phyloP scores from a whole-genome alignment of 2,329 filamentous ascomycete species.

The Fragosphaeria purpurea region DNA sequence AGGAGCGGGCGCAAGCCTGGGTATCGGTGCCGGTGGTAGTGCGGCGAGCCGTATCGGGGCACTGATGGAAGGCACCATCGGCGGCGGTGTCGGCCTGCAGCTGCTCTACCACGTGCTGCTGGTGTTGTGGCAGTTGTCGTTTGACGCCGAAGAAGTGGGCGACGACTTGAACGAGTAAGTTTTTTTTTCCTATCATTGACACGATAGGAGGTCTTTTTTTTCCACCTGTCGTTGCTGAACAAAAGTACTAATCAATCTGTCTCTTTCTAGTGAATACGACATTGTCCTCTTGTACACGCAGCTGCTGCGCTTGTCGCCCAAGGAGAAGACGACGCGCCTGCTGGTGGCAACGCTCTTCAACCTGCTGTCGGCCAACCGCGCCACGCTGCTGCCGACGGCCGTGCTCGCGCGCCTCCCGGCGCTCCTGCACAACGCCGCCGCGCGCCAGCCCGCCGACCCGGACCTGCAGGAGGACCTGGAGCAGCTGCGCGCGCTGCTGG shows the following conservation, averaged over 20 bases:
- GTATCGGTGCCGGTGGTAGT: background rate
- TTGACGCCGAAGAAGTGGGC: conserved; percentile 66
- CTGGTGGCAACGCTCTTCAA: conserved; percentile 84
- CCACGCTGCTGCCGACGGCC: conserved; percentile 71
- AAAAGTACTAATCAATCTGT: background rate
- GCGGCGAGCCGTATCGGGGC: conserved; percentile 18
- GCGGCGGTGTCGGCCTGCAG: conserved; percentile 83
- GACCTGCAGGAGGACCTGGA: conserved; percentile 55
- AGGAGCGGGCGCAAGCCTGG: too few species aligned
- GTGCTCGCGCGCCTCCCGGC: conserved; percentile 72
- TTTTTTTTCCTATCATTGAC: too few species aligned
- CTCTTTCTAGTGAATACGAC: conserved; percentile 65
- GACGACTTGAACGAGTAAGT: conserved; percentile 76
- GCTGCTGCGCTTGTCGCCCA: conserved; percentile 82
- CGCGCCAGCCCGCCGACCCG: conserved; percentile 53
- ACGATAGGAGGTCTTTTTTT: background rate
- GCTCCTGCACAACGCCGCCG: conserved; percentile 52
- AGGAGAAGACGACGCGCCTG: conserved; percentile 93
- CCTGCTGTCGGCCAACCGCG: conserved; percentile 59
- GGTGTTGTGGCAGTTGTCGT: conserved; percentile 93
- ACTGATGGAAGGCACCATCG: conserved; percentile 47
- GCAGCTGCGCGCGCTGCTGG: conserved; percentile 50
- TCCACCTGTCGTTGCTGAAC: background rate
- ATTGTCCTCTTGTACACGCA: conserved; percentile 87
- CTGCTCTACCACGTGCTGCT: conserved; percentile 89